These are phyloP conservation scores for Tricholoma terreum DNA, from an alignment of 768 basidiomycete species.

Conservation along the genomic window DNA sequence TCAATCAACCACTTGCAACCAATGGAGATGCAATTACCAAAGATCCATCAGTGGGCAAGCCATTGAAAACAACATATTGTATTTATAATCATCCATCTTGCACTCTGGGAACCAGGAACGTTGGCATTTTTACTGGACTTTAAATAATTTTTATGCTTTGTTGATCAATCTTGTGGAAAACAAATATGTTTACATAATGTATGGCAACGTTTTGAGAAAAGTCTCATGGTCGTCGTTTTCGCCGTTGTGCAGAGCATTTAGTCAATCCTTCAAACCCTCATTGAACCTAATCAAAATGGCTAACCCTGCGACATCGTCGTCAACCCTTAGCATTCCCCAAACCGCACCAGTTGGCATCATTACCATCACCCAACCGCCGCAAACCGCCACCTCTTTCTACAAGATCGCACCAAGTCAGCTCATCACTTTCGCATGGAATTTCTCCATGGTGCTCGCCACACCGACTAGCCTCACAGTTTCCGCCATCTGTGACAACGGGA, in stretches of 20 bases:
- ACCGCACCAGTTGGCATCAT: conserved; percentile 62
- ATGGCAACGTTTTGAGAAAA: too few species aligned
- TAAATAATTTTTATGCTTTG: too few species aligned
- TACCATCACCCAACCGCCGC: conserved; percentile 76
- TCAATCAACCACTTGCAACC: not conserved
- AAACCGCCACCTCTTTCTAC: conserved; percentile 80
- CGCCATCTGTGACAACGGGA: conserved; percentile 82
- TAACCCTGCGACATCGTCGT: conserved; percentile 1
- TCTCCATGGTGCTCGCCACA: conserved; percentile 66
- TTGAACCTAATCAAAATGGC: conserved; percentile 1
- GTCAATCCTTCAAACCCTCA: not conserved
- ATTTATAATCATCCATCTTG: too few species aligned
- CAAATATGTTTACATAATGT: not conserved
- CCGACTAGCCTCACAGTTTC: conserved; percentile 78
- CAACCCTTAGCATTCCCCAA: conserved; percentile 37
- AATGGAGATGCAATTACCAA: too few species aligned
- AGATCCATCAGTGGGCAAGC: too few species aligned
- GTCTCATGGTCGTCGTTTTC: not conserved
- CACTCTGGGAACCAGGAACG: too few species aligned
- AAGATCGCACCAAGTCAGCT: conserved; percentile 74
- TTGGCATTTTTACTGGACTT: too few species aligned
- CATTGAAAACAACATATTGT: too few species aligned
- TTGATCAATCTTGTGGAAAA: too few species aligned
- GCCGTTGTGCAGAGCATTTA: not conserved
- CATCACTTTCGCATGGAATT: conserved; percentile 92